A percentile compares a stretch with the other conserved stretches of the same genome.
Evolutionary conservation across 129 eudicot genomes (phyloP).

Genomic region (Flaveria trinervia): DNA sequence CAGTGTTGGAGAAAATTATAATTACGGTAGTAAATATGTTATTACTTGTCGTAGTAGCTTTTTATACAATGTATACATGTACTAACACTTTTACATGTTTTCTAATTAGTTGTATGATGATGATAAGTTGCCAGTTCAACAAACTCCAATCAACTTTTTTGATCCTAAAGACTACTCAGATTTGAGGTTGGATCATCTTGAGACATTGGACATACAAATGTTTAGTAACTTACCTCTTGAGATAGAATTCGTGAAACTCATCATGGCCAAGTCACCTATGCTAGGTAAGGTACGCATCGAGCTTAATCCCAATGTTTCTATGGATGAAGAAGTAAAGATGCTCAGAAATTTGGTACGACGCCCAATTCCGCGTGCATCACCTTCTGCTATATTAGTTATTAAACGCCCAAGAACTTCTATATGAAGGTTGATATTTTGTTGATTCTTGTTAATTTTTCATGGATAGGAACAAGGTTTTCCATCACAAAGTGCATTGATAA

Average conservation of each 20-base stretch:
- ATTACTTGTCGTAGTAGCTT: neutral
- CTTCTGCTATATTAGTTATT: neutral
- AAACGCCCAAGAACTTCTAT: neutral
- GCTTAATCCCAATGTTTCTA: neutral
- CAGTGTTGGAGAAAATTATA: neutral
- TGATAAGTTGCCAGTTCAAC: neutral
- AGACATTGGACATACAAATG: neutral
- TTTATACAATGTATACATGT: neutral
- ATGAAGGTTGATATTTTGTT: neutral
- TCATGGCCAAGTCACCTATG: conserved; percentile 26
- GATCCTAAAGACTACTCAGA: neutral
- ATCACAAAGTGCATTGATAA: neutral
- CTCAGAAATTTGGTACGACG: neutral
- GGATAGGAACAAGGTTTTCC: neutral
- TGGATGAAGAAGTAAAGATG: conserved; percentile 16
- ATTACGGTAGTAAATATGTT: neutral
- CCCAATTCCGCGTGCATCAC: conserved; percentile 16
- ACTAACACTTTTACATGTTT: neutral
- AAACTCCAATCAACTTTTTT: neutral
- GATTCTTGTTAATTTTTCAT: neutral
- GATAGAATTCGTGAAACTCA: conserved; percentile 24
- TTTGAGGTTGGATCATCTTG: conserved; percentile 16
- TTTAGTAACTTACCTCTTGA: neutral
- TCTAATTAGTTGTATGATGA: conserved; percentile 1
- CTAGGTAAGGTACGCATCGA: conserved; percentile 5